A percentile compares a stretch with the other conserved stretches of the same genome.
Evolutionary conservation across 2,329 filamentous ascomycete species (phyloP).

Genomic region (Zymoseptoria pseudotritici): DNA sequence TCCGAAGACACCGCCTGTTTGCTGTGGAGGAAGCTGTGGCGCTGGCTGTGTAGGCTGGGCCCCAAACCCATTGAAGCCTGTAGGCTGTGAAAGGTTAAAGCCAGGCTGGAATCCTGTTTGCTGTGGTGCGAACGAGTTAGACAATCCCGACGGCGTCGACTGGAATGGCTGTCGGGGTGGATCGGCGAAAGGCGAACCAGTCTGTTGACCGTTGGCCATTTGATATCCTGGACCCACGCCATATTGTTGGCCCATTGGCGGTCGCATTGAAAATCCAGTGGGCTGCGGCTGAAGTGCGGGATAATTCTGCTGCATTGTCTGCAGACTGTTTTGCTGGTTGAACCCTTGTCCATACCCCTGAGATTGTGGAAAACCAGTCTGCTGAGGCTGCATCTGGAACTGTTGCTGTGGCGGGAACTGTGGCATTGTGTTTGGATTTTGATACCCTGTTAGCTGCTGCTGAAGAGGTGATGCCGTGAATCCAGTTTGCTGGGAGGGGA

Average conservation of each 20-base stretch:
- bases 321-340: constrained; percentile 31
- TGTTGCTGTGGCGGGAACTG: constrained; percentile 44
- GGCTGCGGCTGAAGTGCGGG: constrained; percentile 44
- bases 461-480: constrained; percentile 67
- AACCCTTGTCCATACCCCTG: constrained; percentile 19
- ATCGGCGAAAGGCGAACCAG: constrained; percentile 48
- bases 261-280: constrained; percentile 42
- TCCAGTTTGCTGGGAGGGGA: constrained; percentile 53
- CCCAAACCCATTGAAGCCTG: constrained; percentile 38
- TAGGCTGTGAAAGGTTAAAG: constrained; percentile 32
- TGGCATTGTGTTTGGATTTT: constrained; percentile 40
- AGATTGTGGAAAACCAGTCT: constrained; percentile 31
- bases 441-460: constrained; percentile 73
- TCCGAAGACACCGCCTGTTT: constrained; percentile 38
- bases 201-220: constrained; percentile 41
- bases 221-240: constrained; percentile 33
- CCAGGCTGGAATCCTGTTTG: constrained; percentile 38
- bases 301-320: constrained; percentile 27
- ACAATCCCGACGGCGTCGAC: constrained; percentile 34
- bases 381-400: constrained; percentile 29
- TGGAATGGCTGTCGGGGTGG: constrained; percentile 42
- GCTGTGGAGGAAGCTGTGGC: constrained; percentile 52
- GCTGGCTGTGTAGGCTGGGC: constrained; percentile 35
- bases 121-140: constrained; percentile 29
- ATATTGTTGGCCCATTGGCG: constrained; percentile 12